These are phyloP conservation scores for Verbena officinalis DNA, from an alignment of 257 asterid species.

Conservation along the genomic window DNA sequence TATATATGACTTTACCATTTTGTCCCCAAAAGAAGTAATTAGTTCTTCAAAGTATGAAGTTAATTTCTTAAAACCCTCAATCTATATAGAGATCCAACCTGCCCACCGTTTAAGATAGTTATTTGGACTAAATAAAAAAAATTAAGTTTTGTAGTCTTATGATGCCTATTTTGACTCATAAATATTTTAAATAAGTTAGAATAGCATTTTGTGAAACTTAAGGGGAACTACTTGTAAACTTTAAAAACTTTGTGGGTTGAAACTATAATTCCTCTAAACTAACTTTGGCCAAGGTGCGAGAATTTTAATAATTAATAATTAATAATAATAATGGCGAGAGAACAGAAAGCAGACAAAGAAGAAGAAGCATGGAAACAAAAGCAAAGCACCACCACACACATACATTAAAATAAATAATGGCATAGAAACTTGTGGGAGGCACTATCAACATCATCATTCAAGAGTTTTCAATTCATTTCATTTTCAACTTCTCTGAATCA, in stretches of 20 bases:
- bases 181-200: no score
- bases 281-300: conserved; percentile 28
- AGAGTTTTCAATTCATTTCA: conserved; percentile 33
- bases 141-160: no score
- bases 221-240: neutral
- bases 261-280: conserved; percentile 20
- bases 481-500: conserved; percentile 22
- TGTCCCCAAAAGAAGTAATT: neutral
- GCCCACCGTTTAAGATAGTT: no score
- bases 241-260: conserved; percentile 15
- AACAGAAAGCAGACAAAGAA: conserved; percentile 49
- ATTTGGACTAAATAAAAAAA: no score
- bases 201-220: neutral
- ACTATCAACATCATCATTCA: conserved; percentile 58
- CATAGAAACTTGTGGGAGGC: conserved; percentile 45
- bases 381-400: conserved; percentile 38
- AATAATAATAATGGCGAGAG: conserved; percentile 31
- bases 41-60: neutral
- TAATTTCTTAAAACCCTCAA: no score
- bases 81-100: no score
- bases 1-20: neutral
- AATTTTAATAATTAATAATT: conserved; percentile 9
- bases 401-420: conserved; percentile 33
- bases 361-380: conserved; percentile 49
- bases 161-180: neutral